These are phyloP conservation scores for Leishmania turanica DNA, from an alignment of 208 protist species.

Conservation along the genomic window DNA sequence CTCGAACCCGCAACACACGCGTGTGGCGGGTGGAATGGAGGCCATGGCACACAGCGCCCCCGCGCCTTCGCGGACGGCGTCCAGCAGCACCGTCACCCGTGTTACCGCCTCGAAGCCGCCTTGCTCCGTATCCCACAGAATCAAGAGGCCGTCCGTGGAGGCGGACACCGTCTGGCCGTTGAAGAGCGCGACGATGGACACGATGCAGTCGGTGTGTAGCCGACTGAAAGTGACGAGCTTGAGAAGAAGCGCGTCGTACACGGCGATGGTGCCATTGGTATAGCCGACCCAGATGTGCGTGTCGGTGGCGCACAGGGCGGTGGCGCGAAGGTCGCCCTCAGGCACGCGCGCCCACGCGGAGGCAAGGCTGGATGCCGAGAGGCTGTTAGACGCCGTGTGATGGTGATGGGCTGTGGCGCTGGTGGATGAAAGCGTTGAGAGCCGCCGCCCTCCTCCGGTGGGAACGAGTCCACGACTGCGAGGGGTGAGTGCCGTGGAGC, in stretches of 20 bases:
- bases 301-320: constrained; percentile 45
- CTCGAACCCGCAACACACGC: constrained; percentile 67
- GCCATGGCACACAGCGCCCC: constrained; percentile 20
- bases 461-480: constrained; percentile 17
- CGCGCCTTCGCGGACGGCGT: constrained; percentile 16
- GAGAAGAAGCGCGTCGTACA: constrained; percentile 85
- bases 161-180: constrained; percentile 56
- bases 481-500: not conserved
- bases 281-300: constrained; percentile 84
- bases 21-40: constrained; percentile 9
- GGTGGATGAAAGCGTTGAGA: not conserved
- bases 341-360: not conserved
- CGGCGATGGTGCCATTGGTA: constrained; percentile 65
- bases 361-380: not conserved
- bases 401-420: not conserved
- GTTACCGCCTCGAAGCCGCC: constrained; percentile 82
- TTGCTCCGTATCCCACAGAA: constrained; percentile 80
- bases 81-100: constrained; percentile 30
- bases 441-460: not conserved
- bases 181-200: constrained; percentile 34
- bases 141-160: constrained; percentile 67
- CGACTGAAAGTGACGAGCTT: constrained; percentile 52
- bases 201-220: constrained; percentile 58
- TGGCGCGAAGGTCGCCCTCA: constrained; percentile 6
- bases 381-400: not conserved